A percentile compares a stretch with the other conserved stretches of the same genome.
phyloP scores from a whole-genome alignment of 2,329 filamentous ascomycete species.

The Xylaria sp. region DNA sequence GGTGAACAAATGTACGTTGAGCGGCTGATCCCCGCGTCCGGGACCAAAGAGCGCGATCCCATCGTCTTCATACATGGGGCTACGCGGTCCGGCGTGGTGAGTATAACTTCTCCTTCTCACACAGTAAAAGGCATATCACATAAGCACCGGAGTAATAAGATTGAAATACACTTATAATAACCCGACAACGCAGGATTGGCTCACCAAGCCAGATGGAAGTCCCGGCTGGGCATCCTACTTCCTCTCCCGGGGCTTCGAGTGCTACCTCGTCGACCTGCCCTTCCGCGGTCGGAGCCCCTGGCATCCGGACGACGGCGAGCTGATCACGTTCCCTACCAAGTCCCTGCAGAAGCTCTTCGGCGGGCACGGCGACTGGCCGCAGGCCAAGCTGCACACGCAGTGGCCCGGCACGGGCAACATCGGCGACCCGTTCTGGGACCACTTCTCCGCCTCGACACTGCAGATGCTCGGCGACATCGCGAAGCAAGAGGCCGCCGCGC shows the following conservation, averaged over 20 bases:
- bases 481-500: conserved; percentile 53
- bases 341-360: conserved; percentile 54
- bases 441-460: conserved; percentile 55
- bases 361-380: conserved; percentile 51
- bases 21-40: conserved; percentile 48
- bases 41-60: conserved; percentile 46
- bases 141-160: too few relatives aligned
- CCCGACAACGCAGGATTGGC: conserved; percentile 53
- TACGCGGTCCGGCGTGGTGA: conserved; percentile 55
- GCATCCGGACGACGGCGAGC: conserved; percentile 40
- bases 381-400: conserved; percentile 55
- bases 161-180: not conserved
- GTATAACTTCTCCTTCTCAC: conserved; percentile 23
- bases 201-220: conserved; percentile 59
- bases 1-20: conserved; percentile 65
- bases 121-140: not conserved
- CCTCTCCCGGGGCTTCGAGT: conserved; percentile 57
- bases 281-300: conserved; percentile 57
- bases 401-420: conserved; percentile 56
- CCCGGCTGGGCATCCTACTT: conserved; percentile 62
- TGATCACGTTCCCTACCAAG: conserved; percentile 50
- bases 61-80: conserved; percentile 58
- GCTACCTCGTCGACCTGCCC: conserved; percentile 61
- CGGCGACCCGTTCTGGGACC: conserved; percentile 56
- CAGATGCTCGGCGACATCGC: conserved; percentile 51